These are phyloP conservation scores for Corymbia citriodora DNA, from an alignment of 441 rosid genomes.

Conservation along the genomic window DNA sequence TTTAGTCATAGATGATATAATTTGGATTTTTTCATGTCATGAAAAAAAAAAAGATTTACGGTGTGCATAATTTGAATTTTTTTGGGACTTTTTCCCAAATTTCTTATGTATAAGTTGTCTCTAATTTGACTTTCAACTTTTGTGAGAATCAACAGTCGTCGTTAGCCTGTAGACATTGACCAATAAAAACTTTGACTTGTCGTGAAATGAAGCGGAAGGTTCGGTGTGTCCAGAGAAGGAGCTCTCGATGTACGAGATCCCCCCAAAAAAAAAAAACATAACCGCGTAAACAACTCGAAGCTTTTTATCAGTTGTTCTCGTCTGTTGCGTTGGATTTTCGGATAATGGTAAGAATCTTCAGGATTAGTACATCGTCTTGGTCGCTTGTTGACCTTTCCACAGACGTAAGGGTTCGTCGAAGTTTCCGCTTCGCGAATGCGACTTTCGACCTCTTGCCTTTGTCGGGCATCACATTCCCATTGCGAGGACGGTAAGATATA, in stretches of 20 bases:
- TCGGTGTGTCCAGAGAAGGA: neutral
- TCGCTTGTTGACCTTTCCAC: neutral
- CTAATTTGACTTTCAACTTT: neutral
- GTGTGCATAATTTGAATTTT: neutral
- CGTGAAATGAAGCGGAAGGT: neutral
- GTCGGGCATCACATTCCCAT: neutral
- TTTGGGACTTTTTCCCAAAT: neutral
- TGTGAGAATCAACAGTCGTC: accelerated
- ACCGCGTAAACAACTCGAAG: neutral
- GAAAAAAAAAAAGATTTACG: no score
- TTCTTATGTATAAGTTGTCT: neutral
- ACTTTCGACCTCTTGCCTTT: neutral
- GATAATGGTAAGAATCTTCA: neutral
- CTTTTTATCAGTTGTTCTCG: neutral
- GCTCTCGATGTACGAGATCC: neutral
- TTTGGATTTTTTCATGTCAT: no score
- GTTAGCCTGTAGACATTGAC: neutral
- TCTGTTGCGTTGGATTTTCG: neutral
- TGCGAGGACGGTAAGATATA: neutral
- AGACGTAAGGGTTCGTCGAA: neutral
- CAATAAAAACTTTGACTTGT: neutral
- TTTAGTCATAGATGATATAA: no score
- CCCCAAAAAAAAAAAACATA: neutral
- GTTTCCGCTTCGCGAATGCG: neutral
- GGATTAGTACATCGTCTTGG: neutral